Base-by-base conservation (phyloP, 2,329 filamentous ascomycete species). In the Colletotrichum sp. region DNA sequence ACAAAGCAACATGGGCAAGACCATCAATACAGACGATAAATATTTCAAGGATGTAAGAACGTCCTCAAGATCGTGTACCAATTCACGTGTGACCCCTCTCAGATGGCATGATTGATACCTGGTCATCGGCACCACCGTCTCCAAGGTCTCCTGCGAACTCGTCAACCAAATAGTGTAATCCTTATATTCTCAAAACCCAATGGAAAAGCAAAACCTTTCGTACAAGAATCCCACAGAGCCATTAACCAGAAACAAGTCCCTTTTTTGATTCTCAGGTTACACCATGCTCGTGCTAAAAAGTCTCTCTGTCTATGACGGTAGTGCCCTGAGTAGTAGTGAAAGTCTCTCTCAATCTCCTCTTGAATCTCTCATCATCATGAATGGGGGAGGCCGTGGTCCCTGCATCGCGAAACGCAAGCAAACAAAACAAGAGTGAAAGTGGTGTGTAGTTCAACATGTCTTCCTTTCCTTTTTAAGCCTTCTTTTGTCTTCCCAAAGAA, bases 331-430 rank as follows among this genome's bases (percentile, higher is more conserved):
- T 75, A 66, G 71, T 74, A 74, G 61, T 76, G 74, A 76, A 76
- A 75, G 71, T 71, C 74, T 74, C 74, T 74, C 43, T 48, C 60
- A 75, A 70, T 74, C 66, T 75, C 71, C 66, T 74, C 74, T 74
- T 76, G 73, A 73, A 74, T 74, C 74, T 74, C 66, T 76, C 74
- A 69, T 76, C 65, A 72, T 76, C 68, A 72, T 73, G 76, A 73
- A 67, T 65, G 52, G 43, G 62, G 66, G 61, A 76, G 76, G 73
- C 74, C 70, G 73, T 76, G 71, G 65, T 73, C 77, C 77, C 77
- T 74, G 77, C 72, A 78, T 79, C 75, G 80, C 78, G 78, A 80
- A 78, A 76, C 78, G 62, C 70, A 77, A 78, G 78, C 73, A 48
- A 48, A 48, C n/a, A 70, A 64, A 65, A 67, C 61, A 71, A 48